phyloP scores from a whole-genome alignment of 1,284 basidiomycete genomes.

The Fomitopsis schrenkii region DNA sequence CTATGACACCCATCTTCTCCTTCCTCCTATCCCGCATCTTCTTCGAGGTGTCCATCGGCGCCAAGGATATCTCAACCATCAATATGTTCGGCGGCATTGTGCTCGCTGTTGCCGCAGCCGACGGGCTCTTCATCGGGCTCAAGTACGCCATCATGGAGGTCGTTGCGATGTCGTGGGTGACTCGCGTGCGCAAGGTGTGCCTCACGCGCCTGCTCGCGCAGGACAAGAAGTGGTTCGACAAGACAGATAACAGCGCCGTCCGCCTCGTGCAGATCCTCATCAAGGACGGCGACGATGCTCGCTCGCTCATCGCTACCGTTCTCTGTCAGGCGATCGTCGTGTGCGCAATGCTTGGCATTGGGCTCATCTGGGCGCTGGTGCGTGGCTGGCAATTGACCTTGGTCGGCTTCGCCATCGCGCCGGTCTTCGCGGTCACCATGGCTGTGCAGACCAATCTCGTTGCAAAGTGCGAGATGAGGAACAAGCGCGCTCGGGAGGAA shows the following conservation, averaged over 20 bases:
- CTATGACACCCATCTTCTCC: constrained; percentile 90
- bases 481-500: constrained; percentile 82
- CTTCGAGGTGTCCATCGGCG: constrained; percentile 73
- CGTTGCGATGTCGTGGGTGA: constrained; percentile 76
- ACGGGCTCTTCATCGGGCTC: constrained; percentile 70
- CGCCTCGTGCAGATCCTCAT: constrained; percentile 77
- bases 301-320: constrained; percentile 73
- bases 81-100: constrained; percentile 67
- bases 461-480: constrained; percentile 69
- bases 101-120: constrained; percentile 68
- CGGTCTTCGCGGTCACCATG: constrained; percentile 78
- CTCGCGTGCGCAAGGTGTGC: constrained; percentile 55
- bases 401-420: constrained; percentile 83
- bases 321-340: constrained; percentile 75
- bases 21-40: constrained; percentile 84
- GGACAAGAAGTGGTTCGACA: constrained; percentile 92
- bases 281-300: constrained; percentile 91
- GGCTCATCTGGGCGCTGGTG: constrained; percentile 84
- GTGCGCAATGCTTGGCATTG: constrained; percentile 76
- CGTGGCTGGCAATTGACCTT: constrained; percentile 93
- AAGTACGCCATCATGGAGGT: constrained; percentile 80
- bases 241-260: constrained; percentile 55
- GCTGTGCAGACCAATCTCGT: constrained; percentile 69
- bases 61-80: constrained; percentile 57
- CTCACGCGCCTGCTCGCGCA: constrained; percentile 70